Base-by-base conservation (phyloP, 2,329 filamentous ascomycete genomes). In the Colletotrichum tanaceti region DNA sequence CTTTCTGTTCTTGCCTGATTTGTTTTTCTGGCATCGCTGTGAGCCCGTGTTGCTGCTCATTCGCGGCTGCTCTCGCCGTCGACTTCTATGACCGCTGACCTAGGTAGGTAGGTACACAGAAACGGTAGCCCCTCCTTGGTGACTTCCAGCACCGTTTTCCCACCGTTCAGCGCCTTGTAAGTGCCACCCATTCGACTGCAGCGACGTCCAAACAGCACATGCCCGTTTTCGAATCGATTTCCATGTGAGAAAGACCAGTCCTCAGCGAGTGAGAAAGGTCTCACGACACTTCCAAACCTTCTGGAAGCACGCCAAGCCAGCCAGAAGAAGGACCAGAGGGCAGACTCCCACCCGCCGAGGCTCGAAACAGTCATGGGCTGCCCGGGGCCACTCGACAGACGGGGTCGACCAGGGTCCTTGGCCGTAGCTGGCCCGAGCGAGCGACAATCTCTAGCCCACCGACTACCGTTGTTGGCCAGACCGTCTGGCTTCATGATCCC, bases 351-450 rank as follows among this genome's bases (percentile, higher is more conserved):
- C 60, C 52, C 65, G 44, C 61, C 35, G 58, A 65, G 55, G 54
- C 43, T 60, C 55, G 62, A 65, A 60, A 60, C 65, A 60, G 49
- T 50, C 49, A 38, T 65, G 53, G 41, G 32, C 43, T 54, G 52
- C 35, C 58, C 22, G 43, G 55, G 50, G 35, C 62, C 62, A 65
- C 62, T 65, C 55, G 43, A 60, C 65, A 49, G 50, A 68, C 49
- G 62, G 55, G 55, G 55, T 41, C 62, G 62, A 65, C 65, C 57
- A 52, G 65, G 65, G 61, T 65, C 32, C 58, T 65, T 47, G 52
- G 61, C 61, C 61, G 35, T 43, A 57, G 55, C 32, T 59, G 61
- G 53, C 24, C 54, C 44, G 43, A 10, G 28, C 47, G 57, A 46
- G 43, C 57, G 43, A 65, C 20, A 57, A 32, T 64, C 65, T 24